Evolutionary conservation across 1,284 basidiomycete species (phyloP).

Genomic region (Ustilago crameri): DNA sequence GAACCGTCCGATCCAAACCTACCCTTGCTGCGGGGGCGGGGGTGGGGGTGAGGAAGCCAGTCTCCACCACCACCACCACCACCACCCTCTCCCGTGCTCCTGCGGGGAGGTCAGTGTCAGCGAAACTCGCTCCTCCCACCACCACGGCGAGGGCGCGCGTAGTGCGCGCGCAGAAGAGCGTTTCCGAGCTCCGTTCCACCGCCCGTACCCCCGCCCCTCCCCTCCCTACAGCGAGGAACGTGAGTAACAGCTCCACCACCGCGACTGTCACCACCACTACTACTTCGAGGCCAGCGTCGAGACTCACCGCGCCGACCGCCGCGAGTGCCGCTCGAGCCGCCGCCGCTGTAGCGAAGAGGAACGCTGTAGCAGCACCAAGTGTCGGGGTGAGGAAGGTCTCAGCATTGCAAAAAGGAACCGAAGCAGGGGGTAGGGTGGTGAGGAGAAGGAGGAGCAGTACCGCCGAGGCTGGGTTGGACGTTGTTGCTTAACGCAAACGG

Average conservation of each 20-base stretch:
- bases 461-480: slow-evolving; percentile 37
- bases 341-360: slow-evolving; percentile 9
- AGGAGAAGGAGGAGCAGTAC: slow-evolving; percentile 32
- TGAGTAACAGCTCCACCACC: slow-evolving; percentile 12
- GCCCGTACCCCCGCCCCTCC: not conserved
- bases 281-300: slow-evolving; percentile 11
- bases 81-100: slow-evolving; percentile 1
- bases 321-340: slow-evolving; percentile 37
- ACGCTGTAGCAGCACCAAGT: not conserved
- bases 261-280: slow-evolving; percentile 1
- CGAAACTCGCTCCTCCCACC: not conserved
- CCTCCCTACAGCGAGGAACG: not conserved
- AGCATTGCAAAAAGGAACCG: not conserved
- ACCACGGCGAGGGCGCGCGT: not conserved
- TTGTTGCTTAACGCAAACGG: too few relatives aligned
- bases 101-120: slow-evolving; percentile 15
- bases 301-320: slow-evolving; percentile 36
- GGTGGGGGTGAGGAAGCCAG: not conserved
- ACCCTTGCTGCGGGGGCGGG: not conserved
- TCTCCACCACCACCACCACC: too few relatives aligned
- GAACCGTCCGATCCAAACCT: slow-evolving; percentile 10
- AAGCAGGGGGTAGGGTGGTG: slow-evolving; percentile 1
- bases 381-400: slow-evolving; percentile 9
- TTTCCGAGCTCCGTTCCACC: slow-evolving; percentile 9
- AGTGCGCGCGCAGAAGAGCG: slow-evolving; percentile 30